These are phyloP conservation scores for Microdochium trichocladiopsis DNA, from an alignment of 2,329 filamentous ascomycete species.

Conservation along the genomic window DNA sequence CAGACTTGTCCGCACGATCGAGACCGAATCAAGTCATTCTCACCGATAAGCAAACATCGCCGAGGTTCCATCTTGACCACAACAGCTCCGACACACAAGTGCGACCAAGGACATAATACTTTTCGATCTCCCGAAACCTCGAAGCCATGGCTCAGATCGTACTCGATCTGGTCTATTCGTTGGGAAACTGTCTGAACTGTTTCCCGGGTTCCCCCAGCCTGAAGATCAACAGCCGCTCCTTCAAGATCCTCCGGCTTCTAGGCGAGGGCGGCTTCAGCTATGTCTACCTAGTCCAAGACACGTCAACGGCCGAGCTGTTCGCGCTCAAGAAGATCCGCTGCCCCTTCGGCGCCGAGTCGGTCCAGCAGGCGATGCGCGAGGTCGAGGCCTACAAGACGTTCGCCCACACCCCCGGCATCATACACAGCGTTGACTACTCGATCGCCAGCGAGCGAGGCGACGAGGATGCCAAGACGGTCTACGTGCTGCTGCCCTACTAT, in stretches of 20 bases:
- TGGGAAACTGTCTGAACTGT: constrained; percentile 93
- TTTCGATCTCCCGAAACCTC: too few species aligned
- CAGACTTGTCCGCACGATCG: too few species aligned
- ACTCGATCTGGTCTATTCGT: constrained; percentile 81
- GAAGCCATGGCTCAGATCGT: constrained; percentile 71
- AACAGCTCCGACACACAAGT: too few species aligned
- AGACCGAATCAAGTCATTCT: too few species aligned
- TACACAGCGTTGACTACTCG: constrained; percentile 39
- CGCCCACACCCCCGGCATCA: constrained; percentile 69
- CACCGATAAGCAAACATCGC: too few species aligned
- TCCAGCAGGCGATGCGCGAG: constrained; percentile 90
- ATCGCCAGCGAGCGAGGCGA: constrained; percentile 50
- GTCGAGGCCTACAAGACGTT: constrained; percentile 96
- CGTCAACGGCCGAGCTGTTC: constrained; percentile 72
- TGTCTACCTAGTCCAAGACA: constrained; percentile 97
- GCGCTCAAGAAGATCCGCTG: constrained; percentile 98
- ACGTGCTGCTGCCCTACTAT: constrained; percentile 94
- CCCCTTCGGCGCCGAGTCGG: constrained; percentile 94
- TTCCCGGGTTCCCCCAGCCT: constrained; percentile 91
- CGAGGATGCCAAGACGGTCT: constrained; percentile 80
- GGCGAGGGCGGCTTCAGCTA: constrained; percentile 99
- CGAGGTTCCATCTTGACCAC: too few species aligned
- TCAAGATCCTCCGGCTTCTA: constrained; percentile 89
- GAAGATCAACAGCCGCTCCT: constrained; percentile 89
- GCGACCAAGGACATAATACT: too few species aligned